Percentiles rank a stretch among this genome's conserved stretches.
These are phyloP conservation scores for Fusarium sublunatum DNA, from an alignment of 2,329 filamentous ascomycete genomes.

Conservation along the genomic window DNA sequence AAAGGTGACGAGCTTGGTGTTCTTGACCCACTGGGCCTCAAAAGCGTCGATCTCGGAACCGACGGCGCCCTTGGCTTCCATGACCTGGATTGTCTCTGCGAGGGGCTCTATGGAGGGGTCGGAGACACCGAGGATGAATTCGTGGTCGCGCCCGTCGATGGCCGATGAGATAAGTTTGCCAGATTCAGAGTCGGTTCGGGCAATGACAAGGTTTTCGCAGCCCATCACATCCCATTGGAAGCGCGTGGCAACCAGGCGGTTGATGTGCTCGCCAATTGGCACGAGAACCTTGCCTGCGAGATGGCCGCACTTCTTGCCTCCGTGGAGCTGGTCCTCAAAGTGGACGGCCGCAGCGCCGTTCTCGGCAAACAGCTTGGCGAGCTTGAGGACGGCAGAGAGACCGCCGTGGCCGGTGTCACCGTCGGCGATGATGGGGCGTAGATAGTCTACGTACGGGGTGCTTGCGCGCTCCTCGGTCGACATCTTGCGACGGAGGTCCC, in stretches of 20 bases:
- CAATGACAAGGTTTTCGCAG: constrained; percentile 92
- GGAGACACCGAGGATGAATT: constrained; percentile 91
- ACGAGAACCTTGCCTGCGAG: constrained; percentile 96
- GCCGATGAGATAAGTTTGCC: constrained; percentile 90
- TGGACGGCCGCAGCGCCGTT: constrained; percentile 96
- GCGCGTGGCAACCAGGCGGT: constrained; percentile 87
- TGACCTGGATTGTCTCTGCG: constrained; percentile 87
- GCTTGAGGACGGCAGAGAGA: constrained; percentile 90
- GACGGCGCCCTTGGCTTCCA: constrained; percentile 83
- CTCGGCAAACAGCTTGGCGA: constrained; percentile 97
- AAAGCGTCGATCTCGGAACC: constrained; percentile 86
- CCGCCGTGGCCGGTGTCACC: constrained; percentile 97
- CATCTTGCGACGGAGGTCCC: constrained; percentile 85
- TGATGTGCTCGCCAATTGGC: constrained; percentile 94
- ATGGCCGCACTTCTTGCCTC: constrained; percentile 98
- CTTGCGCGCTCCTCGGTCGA: constrained; percentile 75
- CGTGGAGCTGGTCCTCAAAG: constrained; percentile 97
- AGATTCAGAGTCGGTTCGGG: constrained; percentile 94
- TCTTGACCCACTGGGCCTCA: constrained; percentile 89
- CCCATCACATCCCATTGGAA: constrained; percentile 99
- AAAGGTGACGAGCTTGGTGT: constrained; percentile 86
- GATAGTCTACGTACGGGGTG: constrained; percentile 89
- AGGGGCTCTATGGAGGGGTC: constrained; percentile 80
- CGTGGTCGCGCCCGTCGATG: constrained; percentile 93
- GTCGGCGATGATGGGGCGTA: constrained; percentile 94